Percentiles rank a stretch among this genome's conserved stretches.
These are phyloP conservation scores for Saccharomycopsis vini DNA, from an alignment of 805 yeast genomes.

Conservation along the genomic window DNA sequence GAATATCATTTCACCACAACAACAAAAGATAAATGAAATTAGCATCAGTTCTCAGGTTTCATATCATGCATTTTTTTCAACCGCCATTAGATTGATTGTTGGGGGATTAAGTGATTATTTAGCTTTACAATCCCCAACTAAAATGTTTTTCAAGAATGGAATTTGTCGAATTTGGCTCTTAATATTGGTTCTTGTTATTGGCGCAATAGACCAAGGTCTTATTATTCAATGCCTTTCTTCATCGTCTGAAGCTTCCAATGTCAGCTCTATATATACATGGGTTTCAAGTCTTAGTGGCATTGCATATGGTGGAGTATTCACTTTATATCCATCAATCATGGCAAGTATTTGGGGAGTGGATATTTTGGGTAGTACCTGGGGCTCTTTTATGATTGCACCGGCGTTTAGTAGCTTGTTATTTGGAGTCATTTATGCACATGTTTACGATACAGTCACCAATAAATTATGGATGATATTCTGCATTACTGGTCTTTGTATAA, in stretches of 20 bases:
- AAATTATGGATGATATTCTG: constrained; percentile 3
- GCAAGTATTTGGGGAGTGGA: constrained; percentile 84
- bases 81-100: constrained; percentile 54
- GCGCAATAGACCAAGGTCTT: constrained; percentile 30
- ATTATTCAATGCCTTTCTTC: constrained; percentile 13
- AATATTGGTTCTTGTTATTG: constrained; percentile 26
- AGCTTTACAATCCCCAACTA: constrained; percentile 21
- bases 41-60: constrained; percentile 43
- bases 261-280: constrained; percentile 20
- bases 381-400: constrained; percentile 79
- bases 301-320: constrained; percentile 76
- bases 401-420: constrained; percentile 68
- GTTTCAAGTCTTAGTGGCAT: constrained; percentile 48
- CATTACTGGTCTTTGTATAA: constrained; percentile 11
- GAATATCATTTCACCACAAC: constrained; percentile 19
- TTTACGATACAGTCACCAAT: constrained; percentile 41
- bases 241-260: constrained; percentile 16
- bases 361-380: constrained; percentile 88
- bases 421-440: constrained; percentile 60
- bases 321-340: constrained; percentile 77
- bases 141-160: constrained; percentile 15
- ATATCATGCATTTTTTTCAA: constrained; percentile 56
- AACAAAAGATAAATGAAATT: too few relatives aligned
- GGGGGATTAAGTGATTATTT: constrained; percentile 65
- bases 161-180: constrained; percentile 28